Evolutionary conservation across 495 filamentous ascomycete genomes (phyloP).

Genomic region (Sporormia fimetaria): DNA sequence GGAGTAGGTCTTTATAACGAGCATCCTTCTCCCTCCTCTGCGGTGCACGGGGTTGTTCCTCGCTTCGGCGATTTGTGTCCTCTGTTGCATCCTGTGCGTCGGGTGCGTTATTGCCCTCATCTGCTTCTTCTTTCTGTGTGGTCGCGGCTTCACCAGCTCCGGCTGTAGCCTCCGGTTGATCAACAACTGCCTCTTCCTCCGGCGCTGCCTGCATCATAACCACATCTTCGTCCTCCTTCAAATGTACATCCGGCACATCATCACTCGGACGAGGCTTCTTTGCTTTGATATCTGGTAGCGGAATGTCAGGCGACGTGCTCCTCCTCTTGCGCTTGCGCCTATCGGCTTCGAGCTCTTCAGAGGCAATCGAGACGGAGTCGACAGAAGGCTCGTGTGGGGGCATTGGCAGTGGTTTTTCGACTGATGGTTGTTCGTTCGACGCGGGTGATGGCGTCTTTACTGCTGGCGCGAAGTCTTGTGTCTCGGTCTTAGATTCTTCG

Average conservation of each 20-base stretch:
- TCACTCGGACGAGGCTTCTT: slow-evolving; percentile 28
- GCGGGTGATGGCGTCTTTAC: slow-evolving; percentile 5
- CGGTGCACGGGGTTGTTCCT: too few relatives aligned
- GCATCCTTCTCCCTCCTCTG: slow-evolving; percentile 11
- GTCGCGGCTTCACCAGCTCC: too few relatives aligned
- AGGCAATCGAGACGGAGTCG: slow-evolving; percentile 14
- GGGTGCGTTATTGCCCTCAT: not conserved
- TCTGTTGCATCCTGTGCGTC: too few relatives aligned
- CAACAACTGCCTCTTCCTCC: slow-evolving; percentile 1
- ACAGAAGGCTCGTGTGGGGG: slow-evolving; percentile 3
- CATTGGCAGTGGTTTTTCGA: slow-evolving; percentile 15
- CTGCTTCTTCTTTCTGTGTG: not conserved
- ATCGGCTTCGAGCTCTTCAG: slow-evolving; percentile 27
- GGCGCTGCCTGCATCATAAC: slow-evolving; percentile 14
- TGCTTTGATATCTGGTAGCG: slow-evolving; percentile 19
- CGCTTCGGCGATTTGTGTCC: too few relatives aligned
- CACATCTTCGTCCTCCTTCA: slow-evolving; percentile 23
- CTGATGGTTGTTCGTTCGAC: slow-evolving; percentile 11
- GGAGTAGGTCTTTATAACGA: slow-evolving; percentile 17
- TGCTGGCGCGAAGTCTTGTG: not conserved
- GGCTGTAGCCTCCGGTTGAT: not conserved
- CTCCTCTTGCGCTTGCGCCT: slow-evolving; percentile 33
- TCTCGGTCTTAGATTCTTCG: too few relatives aligned
- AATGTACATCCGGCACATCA: slow-evolving; percentile 13
- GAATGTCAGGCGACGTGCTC: slow-evolving; percentile 25